Evolutionary conservation across 768 basidiomycete species (phyloP).

Genomic region (Panaeolus papilionaceus): DNA sequence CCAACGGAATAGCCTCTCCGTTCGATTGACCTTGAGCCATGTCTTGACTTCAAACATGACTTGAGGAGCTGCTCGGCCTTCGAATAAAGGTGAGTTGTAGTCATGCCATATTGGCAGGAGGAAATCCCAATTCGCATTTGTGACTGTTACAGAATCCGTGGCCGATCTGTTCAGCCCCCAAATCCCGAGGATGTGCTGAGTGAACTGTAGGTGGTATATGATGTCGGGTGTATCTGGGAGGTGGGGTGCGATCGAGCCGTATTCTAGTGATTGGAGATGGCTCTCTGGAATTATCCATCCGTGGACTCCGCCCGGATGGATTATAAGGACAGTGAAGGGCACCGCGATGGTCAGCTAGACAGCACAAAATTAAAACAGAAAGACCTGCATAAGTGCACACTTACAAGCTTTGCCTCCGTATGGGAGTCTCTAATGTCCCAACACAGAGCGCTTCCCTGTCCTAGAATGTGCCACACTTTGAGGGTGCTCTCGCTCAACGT

Average conservation of each 20-base stretch:
- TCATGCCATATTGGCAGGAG: slow-evolving; percentile 4
- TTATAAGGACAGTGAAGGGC: not conserved
- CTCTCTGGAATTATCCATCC: not conserved
- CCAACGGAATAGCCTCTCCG: not conserved
- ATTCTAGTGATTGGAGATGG: not conserved
- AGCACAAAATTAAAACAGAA: not conserved
- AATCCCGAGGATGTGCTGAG: not conserved
- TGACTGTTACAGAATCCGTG: not conserved
- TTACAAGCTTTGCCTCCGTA: not conserved
- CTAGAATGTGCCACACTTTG: not conserved
- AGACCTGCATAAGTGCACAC: not conserved
- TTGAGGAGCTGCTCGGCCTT: slow-evolving; percentile 7
- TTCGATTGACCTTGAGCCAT: not conserved
- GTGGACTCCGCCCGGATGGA: not conserved
- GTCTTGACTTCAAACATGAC: slow-evolving; percentile 1
- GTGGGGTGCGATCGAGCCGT: not conserved
- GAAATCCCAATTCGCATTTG: not conserved
- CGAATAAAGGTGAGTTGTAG: not conserved
- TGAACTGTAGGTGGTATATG: not conserved
- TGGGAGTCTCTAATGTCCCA: not conserved
- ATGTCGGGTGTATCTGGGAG: not conserved
- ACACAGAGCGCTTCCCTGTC: not conserved
- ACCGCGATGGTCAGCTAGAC: slow-evolving; percentile 8
- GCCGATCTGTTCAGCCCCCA: not conserved
- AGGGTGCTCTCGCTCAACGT: slow-evolving; percentile 6